Percentiles rank a stretch among this genome's conserved stretches.
phyloP scores from a whole-genome alignment of 306 rosid species.

The Morella rubra region DNA sequence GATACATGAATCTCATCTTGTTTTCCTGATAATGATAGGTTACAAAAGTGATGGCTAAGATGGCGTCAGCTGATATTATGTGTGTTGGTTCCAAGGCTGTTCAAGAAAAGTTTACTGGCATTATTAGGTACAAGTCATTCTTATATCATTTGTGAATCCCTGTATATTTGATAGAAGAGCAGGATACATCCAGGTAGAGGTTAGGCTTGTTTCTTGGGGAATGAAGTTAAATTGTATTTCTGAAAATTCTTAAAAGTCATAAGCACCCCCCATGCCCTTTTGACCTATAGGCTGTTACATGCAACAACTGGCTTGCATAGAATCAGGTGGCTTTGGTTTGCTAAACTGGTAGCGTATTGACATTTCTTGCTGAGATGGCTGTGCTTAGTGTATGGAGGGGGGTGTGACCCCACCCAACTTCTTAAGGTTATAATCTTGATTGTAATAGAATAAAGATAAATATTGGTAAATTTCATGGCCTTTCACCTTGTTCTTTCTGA shows the following conservation, averaged over 20 bases:
- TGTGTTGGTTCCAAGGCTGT: constrained; percentile 85
- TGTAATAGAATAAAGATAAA: not conserved
- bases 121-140: constrained; percentile 55
- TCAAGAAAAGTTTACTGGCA: constrained; percentile 72
- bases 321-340: too few species aligned
- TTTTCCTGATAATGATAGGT: constrained; percentile 43
- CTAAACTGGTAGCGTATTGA: too few species aligned
- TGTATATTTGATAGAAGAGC: not conserved
- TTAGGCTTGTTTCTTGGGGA: not conserved
- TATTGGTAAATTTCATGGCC: not conserved
- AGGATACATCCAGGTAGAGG: not conserved
- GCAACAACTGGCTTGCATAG: too few species aligned
- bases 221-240: not conserved
- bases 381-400: not conserved
- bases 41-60: constrained; percentile 73
- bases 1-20: not conserved
- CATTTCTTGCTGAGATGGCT: not conserved
- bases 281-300: too few species aligned
- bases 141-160: not conserved
- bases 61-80: constrained; percentile 78
- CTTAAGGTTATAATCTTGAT: not conserved
- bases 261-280: too few species aligned
- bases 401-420: not conserved
- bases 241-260: too few species aligned
- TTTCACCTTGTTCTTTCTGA: not conserved